phyloP scores from a whole-genome alignment of 495 filamentous ascomycete genomes.

The Neurospora sp. region DNA sequence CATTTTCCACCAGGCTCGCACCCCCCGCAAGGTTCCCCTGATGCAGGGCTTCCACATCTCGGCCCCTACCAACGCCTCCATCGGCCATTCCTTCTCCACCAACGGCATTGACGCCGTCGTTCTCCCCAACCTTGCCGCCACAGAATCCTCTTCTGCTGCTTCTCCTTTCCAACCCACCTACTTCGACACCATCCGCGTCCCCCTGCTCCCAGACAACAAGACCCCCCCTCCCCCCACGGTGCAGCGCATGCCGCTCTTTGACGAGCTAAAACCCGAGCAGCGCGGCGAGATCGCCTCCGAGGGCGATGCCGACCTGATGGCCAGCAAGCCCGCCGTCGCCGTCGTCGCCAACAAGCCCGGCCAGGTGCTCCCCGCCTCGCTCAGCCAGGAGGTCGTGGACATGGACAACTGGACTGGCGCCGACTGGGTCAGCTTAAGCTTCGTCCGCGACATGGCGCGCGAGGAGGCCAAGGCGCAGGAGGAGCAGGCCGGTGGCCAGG shows the following conservation, averaged over 20 bases:
- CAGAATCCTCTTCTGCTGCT: neutral
- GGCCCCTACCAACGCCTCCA: conserved; percentile 18
- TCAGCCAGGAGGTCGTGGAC: conserved; percentile 25
- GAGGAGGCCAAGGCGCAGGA: conserved; percentile 7
- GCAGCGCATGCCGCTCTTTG: neutral
- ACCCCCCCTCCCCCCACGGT: conserved; percentile 5
- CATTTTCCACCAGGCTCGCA: conserved; percentile 14
- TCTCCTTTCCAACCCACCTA: neutral
- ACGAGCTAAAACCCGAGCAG: neutral
- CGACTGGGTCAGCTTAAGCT: conserved; percentile 39
- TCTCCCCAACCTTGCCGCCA: conserved; percentile 25
- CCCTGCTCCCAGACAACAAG: conserved; percentile 36
- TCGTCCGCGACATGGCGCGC: conserved; percentile 24
- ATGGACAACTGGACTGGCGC: conserved; percentile 29
- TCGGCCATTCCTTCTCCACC: conserved; percentile 3
- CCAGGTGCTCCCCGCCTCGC: conserved; percentile 27
- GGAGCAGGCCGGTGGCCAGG: conserved; percentile 17
- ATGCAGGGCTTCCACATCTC: conserved; percentile 42
- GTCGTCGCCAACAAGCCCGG: conserved; percentile 37
- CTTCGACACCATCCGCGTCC: conserved; percentile 34
- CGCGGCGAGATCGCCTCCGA: conserved; percentile 14
- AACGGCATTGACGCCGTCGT: conserved; percentile 29
- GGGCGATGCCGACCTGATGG: conserved; percentile 23
- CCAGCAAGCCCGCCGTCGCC: conserved; percentile 20
- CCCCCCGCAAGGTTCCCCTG: conserved; percentile 26